Evolutionary conservation across 2,329 filamentous ascomycete genomes (phyloP).

Genomic region (Fusarium equiseti): DNA sequence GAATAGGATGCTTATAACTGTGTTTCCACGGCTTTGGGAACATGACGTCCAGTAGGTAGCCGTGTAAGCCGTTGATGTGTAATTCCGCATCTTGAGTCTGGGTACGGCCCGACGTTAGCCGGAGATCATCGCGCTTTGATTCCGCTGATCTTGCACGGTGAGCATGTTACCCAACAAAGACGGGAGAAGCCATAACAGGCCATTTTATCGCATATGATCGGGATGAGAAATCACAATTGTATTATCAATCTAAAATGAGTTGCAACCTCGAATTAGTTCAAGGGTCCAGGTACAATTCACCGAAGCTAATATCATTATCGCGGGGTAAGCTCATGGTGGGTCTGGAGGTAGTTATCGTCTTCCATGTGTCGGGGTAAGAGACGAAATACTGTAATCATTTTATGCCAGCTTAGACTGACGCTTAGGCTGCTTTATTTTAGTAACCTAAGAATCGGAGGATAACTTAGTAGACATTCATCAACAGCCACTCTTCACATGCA

Average conservation of each 20-base stretch:
- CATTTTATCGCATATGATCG: constrained; percentile 25
- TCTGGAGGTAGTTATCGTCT: background rate
- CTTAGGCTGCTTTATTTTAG: too few species aligned
- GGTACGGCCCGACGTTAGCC: constrained; percentile 49
- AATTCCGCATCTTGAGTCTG: constrained; percentile 44
- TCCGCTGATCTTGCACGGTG: constrained; percentile 34
- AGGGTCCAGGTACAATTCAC: constrained; percentile 5
- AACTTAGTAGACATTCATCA: too few species aligned
- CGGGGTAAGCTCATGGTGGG: constrained; percentile 23
- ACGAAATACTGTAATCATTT: too few species aligned
- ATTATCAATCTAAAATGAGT: background rate
- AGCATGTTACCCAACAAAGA: constrained; percentile 7
- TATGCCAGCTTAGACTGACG: too few species aligned
- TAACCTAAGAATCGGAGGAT: too few species aligned
- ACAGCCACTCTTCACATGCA: background rate
- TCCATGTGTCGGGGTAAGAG: too few species aligned
- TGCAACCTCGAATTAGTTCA: background rate
- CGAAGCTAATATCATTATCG: constrained; percentile 18
- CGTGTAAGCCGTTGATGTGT: constrained; percentile 38
- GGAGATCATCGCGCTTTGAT: constrained; percentile 35
- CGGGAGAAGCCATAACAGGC: background rate
- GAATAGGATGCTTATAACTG: constrained; percentile 42
- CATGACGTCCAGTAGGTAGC: constrained; percentile 41
- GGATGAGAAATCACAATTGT: background rate
- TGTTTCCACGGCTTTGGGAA: constrained; percentile 23